phyloP scores from a whole-genome alignment of 768 basidiomycete species.

The Favolaschia claudopus region DNA sequence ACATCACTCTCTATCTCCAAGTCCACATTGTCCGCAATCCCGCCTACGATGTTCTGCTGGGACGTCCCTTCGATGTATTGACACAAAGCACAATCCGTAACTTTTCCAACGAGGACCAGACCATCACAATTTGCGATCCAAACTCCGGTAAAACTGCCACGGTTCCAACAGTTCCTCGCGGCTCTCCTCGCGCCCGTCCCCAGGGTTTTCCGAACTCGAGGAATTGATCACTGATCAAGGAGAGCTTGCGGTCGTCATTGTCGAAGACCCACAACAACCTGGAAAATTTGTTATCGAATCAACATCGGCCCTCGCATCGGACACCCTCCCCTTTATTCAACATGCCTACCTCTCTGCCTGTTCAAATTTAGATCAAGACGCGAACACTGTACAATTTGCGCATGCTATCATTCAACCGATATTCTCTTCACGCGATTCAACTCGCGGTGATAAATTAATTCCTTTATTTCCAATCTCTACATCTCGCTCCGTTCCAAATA shows the following conservation, averaged over 20 bases:
- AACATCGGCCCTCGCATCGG: background rate
- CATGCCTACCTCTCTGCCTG: background rate
- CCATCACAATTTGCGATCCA: background rate
- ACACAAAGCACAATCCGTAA: background rate
- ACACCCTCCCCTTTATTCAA: background rate
- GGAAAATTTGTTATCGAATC: background rate
- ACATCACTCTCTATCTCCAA: no score
- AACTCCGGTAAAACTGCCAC: background rate
- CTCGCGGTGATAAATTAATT: no score
- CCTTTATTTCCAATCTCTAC: no score
- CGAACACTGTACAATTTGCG: no score
- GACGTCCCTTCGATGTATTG: slow-evolving; percentile 3
- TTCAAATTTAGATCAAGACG: background rate
- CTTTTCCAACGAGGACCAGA: no score
- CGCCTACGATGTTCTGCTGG: background rate
- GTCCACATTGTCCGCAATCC: no score
- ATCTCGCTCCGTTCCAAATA: no score
- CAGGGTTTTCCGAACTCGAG: background rate
- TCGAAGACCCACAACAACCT: background rate
- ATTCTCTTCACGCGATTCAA: no score
- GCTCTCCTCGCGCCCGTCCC: background rate
- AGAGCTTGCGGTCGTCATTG: background rate
- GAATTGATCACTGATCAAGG: no score
- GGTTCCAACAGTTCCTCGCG: background rate
- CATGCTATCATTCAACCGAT: no score